Percentiles rank a stretch among this genome's conserved stretches.
Conservation (phyloP, 257 asterid species). For the Paulownia fortunei region DNA sequence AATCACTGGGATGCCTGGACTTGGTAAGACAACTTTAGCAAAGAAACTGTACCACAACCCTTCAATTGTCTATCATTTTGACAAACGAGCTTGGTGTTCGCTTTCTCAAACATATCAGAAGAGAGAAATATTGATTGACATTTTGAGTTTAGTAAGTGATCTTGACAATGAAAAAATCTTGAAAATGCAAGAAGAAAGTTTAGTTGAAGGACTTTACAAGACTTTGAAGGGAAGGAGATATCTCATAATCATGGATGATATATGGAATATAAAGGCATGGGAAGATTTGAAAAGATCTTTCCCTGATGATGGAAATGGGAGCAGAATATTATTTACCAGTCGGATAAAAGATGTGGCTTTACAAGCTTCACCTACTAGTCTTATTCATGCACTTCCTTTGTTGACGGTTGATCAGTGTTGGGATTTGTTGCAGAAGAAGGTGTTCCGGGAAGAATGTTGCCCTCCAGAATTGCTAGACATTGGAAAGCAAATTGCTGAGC, state of each 20-base stretch:
- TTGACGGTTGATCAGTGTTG: background rate
- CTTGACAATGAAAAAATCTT: no score
- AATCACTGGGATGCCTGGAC: no score
- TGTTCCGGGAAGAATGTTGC: background rate
- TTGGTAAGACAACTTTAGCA: no score
- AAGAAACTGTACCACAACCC: no score
- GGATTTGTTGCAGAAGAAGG: constrained; percentile 16
- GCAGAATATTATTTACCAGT: background rate
- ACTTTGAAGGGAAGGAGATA: no score
- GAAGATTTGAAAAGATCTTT: background rate
- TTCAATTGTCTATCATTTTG: background rate
- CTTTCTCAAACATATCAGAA: background rate
- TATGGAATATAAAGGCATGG: background rate
- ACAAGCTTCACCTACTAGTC: background rate
- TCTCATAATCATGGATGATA: background rate
- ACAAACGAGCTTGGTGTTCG: background rate
- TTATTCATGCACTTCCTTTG: background rate
- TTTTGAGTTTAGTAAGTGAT: no score
- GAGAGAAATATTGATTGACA: no score
- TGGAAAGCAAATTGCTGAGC: no score
- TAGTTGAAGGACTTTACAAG: no score
- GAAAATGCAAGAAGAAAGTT: no score
- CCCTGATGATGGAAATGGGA: no score
- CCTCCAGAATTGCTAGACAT: no score
- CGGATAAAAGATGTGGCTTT: background rate